Conservation (phyloP, 306 rosid genomes). For the Sindora glabra region DNA sequence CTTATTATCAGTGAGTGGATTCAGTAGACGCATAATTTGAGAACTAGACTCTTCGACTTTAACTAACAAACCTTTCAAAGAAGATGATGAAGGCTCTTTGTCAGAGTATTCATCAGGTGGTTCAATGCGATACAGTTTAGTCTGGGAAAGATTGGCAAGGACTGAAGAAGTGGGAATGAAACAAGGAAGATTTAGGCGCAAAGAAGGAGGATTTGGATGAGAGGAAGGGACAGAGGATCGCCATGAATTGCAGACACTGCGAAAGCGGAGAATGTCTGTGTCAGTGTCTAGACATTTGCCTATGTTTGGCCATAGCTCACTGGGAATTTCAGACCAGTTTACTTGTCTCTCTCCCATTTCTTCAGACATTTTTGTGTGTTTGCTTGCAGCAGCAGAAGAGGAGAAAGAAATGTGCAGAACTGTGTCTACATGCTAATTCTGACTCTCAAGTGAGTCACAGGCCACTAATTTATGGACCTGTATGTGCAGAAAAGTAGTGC, state of each 20-base stretch:
- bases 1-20: slow-evolving; percentile 1
- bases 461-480: too few relatives aligned
- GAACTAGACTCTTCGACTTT: background rate
- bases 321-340: slow-evolving; percentile 26
- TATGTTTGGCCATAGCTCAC: slow-evolving; percentile 20
- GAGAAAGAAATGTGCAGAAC: too few relatives aligned
- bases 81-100: background rate
- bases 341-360: background rate
- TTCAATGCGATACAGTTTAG: slow-evolving; percentile 5
- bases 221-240: slow-evolving; percentile 22
- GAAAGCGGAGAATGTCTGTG: slow-evolving; percentile 31
- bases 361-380: background rate
- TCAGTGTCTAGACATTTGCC: slow-evolving; percentile 8
- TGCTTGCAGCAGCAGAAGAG: too few relatives aligned
- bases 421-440: too few relatives aligned
- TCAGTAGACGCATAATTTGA: background rate
- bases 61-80: slow-evolving; percentile 17
- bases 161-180: background rate
- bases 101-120: background rate
- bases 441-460: too few relatives aligned
- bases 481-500: too few relatives aligned
- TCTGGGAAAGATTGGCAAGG: background rate
- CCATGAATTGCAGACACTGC: slow-evolving; percentile 36
- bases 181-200: slow-evolving; percentile 16
- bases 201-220: background rate